A percentile compares a stretch with the other conserved stretches of the same genome.
Evolutionary conservation across 768 basidiomycete genomes (phyloP).

Genomic region (Termitomyces heimii): DNA sequence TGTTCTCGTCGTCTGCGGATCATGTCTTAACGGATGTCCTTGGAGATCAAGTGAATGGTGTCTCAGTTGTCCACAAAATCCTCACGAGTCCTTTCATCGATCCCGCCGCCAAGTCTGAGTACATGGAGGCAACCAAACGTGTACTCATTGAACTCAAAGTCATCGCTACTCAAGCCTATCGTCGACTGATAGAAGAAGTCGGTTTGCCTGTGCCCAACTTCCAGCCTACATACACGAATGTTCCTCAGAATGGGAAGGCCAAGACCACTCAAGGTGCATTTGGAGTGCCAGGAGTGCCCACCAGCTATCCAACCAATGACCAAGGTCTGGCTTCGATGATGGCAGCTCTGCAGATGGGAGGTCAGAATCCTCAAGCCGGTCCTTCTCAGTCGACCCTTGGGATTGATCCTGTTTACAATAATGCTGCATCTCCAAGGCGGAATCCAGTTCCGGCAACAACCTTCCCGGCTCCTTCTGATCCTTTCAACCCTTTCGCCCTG

Average conservation of each 20-base stretch:
- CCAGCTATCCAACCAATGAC: conserved; percentile 77
- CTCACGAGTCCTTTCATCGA: conserved; percentile 84
- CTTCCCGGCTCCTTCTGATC: conserved; percentile 38
- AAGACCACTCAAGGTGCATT: conserved; percentile 51
- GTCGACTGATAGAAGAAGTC: conserved; percentile 90
- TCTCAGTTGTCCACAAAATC: conserved; percentile 90
- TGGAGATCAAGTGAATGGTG: conserved; percentile 94
- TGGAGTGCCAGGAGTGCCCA: conserved; percentile 70
- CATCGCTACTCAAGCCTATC: conserved; percentile 90
- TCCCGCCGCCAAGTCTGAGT: conserved; percentile 55
- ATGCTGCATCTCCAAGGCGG: conserved; percentile 31
- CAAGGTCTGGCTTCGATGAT: conserved; percentile 90
- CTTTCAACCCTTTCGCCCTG: conserved; percentile 47
- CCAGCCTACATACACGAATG: conserved; percentile 71
- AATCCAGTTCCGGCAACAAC: conserved; percentile 25
- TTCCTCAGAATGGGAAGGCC: conserved; percentile 56
- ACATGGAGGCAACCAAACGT: conserved; percentile 83
- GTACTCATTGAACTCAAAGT: conserved; percentile 91
- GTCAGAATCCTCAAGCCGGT: conserved; percentile 77
- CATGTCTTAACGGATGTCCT: conserved; percentile 91
- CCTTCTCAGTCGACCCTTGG: conserved; percentile 56
- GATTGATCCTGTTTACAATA: conserved; percentile 58
- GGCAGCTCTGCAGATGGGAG: conserved; percentile 88
- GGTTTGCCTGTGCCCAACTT: conserved; percentile 87
- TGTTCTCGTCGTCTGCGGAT: conserved; percentile 88